Base-by-base conservation (phyloP, 257 asterid species). In the Solanum infundibuliforme region DNA sequence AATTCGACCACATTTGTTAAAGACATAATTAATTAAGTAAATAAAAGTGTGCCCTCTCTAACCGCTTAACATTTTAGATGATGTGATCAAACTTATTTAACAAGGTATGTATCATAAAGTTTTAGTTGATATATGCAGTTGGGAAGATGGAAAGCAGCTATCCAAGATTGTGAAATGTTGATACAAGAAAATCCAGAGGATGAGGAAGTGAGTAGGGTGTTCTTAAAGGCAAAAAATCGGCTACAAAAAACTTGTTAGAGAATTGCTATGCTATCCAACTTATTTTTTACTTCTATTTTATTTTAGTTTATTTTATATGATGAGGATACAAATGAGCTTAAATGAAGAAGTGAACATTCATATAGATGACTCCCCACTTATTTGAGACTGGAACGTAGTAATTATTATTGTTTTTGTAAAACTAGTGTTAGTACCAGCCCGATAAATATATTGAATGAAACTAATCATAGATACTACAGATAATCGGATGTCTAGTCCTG, bases 121-220 rank as follows among this genome's bases (percentile, higher is more conserved):
- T 68, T 29, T 27, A 25, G 4, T 25, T n/a, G 32, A 62, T 52
- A 46, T 29, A 71, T 31, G 77, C 34, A 87, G 96, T 65, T 91
- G 90, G 90, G 87, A 66, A 93, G 90, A 29, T 92, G 95, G 96
- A 89, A 83, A 35, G 93, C 89, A 0, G 91, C 93, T 66, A 11
- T 92, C 65, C 88, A 91, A 87, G 96, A 93, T 62, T 93, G 91
- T 86, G 93, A 92, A 86, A 84, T 91, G 86, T 46, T 93, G 83
- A 75, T 90, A n/a, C 90, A 82, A 76, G 93, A 93, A 87, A 90
- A 84, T 86, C 91, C 94, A 10, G 91, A 88, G 6, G 89, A 92
- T 27, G 91, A 88, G 82, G 95, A 93, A 86, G 93, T 87, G 18
- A 89, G 41, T 0, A 77, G 83, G 83, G 36, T 93, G 85, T 66